phyloP scores from a whole-genome alignment of 192 early-diverging fungal genomes.

The Obelidium mucronatum region DNA sequence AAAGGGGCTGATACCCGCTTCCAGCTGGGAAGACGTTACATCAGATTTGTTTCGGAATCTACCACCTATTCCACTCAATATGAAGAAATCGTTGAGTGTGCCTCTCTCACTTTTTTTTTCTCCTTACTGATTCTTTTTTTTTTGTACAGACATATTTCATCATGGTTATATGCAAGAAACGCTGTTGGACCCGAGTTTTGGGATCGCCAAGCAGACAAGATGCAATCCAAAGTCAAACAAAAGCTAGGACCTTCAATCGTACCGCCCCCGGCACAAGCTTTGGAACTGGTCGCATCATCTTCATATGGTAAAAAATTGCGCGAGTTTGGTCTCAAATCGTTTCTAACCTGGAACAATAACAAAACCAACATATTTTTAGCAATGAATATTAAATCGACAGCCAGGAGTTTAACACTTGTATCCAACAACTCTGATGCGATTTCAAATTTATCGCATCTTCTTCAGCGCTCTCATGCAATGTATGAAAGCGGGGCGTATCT shows the following conservation, averaged over 20 bases:
- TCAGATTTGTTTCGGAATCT: slow-evolving; percentile 39
- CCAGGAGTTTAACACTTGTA: slow-evolving; percentile 34
- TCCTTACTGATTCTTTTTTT: no score
- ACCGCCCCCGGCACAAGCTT: neutral
- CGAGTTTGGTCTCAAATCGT: neutral
- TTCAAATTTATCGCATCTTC: slow-evolving; percentile 1
- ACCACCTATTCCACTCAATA: slow-evolving; percentile 15
- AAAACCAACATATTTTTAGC: slow-evolving; percentile 26
- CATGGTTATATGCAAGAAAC: slow-evolving; percentile 42
- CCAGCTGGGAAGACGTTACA: slow-evolving; percentile 41
- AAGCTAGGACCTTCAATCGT: slow-evolving; percentile 28
- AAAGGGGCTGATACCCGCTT: slow-evolving; percentile 10
- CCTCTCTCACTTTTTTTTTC: no score
- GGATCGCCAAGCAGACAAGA: neutral
- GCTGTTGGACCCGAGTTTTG: slow-evolving; percentile 43
- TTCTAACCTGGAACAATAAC: neutral
- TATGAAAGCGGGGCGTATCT: slow-evolving; percentile 45
- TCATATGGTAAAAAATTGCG: slow-evolving; percentile 22
- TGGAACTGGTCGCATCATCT: slow-evolving; percentile 35
- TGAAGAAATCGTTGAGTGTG: slow-evolving; percentile 25
- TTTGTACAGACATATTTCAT: slow-evolving; percentile 33
- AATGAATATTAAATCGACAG: slow-evolving; percentile 36
- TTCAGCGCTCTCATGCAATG: slow-evolving; percentile 33
- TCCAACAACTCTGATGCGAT: slow-evolving; percentile 37
- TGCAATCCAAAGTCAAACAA: slow-evolving; percentile 24